Conservation (phyloP, 78 protist genomes). For the Dictyostelium discoideum region DNA sequence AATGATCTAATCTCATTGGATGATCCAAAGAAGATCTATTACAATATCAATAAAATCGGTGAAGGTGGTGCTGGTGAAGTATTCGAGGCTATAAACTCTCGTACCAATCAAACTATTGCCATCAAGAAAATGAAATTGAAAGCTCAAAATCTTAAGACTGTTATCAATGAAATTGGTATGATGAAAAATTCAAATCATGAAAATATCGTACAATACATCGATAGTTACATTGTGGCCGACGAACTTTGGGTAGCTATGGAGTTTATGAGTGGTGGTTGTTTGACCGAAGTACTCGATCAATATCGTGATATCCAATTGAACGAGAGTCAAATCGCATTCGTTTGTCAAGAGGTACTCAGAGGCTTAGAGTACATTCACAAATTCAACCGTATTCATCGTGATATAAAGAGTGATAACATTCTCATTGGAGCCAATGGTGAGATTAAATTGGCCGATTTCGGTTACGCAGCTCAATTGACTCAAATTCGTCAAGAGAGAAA, state of each 20-base stretch:
- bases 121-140: constrained; percentile 85
- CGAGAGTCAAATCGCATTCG: constrained; percentile 80
- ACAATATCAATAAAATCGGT: constrained; percentile 86
- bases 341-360: constrained; percentile 55
- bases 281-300: constrained; percentile 85
- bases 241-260: constrained; percentile 89
- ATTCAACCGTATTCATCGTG: constrained; percentile 87
- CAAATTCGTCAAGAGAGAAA: constrained; percentile 64
- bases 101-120: constrained; percentile 73
- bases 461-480: constrained; percentile 84
- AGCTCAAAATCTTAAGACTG: constrained; percentile 67
- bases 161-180: constrained; percentile 84
- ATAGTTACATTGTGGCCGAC: constrained; percentile 76
- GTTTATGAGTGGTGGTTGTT: constrained; percentile 85
- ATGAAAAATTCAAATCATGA: constrained; percentile 80
- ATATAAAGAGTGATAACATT: constrained; percentile 88
- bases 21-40: constrained; percentile 82
- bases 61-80: constrained; percentile 91
- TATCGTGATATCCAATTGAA: constrained; percentile 67
- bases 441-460: constrained; percentile 92
- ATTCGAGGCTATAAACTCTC: constrained; percentile 58
- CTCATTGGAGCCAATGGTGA: constrained; percentile 58
- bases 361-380: constrained; percentile 79
- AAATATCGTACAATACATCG: constrained; percentile 84
- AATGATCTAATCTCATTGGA: constrained; percentile 75